Percentiles rank a stretch among this genome's conserved stretches.
phyloP scores from a whole-genome alignment of 495 filamentous ascomycete genomes.

The Aspergillus indologenus region DNA sequence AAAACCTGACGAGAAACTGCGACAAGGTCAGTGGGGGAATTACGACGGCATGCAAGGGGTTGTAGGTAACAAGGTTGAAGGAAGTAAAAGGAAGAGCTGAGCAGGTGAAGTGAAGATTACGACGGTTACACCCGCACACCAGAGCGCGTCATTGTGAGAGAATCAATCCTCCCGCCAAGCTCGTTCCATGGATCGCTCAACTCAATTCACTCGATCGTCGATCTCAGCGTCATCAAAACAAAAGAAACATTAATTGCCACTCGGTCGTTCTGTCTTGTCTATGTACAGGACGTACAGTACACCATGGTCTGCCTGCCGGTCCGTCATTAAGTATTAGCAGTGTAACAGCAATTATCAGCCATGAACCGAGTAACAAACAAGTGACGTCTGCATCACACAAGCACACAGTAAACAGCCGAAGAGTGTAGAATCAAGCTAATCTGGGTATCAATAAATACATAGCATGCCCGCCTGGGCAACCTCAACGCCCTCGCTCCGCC shows the following conservation, averaged over 20 bases:
- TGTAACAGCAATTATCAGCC: not conserved
- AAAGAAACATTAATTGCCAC: not conserved
- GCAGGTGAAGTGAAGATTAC: not conserved
- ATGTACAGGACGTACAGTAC: conserved; percentile 3
- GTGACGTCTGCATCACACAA: not conserved
- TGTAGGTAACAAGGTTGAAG: not conserved
- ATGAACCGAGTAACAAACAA: not conserved
- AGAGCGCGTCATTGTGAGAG: not conserved
- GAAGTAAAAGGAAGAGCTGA: conserved; percentile 2
- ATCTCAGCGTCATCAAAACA: not conserved
- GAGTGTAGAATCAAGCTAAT: conserved; percentile 9
- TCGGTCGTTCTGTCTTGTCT: not conserved
- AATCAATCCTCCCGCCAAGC: not conserved
- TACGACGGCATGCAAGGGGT: not conserved
- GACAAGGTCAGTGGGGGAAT: conserved; percentile 7
- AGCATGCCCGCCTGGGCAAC: not conserved
- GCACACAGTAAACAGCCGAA: no score
- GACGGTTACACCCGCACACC: not conserved
- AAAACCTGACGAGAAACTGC: no score
- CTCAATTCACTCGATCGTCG: not conserved
- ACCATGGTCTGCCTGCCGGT: not conserved
- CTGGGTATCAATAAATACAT: conserved; percentile 24
- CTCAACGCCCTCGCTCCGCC: conserved; percentile 2
- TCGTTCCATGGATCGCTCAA: not conserved
- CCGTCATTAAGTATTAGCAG: conserved; percentile 20